Conservation (phyloP, 2,329 filamentous ascomycete species). For the Knoxdaviesia capensis region DNA sequence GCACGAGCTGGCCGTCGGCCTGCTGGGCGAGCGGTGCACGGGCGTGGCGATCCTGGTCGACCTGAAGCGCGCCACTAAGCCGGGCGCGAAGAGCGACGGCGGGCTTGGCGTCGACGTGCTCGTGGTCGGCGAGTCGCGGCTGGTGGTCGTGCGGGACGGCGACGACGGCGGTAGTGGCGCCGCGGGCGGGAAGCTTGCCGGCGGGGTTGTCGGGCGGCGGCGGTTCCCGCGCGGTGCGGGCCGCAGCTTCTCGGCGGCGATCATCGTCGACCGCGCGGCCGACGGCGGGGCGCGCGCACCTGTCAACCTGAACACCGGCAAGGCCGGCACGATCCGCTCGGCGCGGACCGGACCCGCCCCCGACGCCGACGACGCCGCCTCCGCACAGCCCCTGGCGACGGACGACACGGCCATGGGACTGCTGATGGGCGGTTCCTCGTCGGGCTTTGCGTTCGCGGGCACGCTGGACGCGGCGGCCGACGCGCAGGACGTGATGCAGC, state of each 20-base stretch:
- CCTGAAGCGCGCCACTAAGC: conserved; percentile 9
- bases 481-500: conserved; percentile 15
- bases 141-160: conserved; percentile 33
- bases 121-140: conserved; percentile 31
- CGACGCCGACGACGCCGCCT: conserved; percentile 9
- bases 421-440: conserved; percentile 7
- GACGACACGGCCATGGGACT: conserved; percentile 7
- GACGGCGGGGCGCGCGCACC: conserved; percentile 17
- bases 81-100: conserved; percentile 10
- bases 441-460: conserved; percentile 28
- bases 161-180: too few species aligned
- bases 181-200: conserved; percentile 22
- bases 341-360: conserved; percentile 8
- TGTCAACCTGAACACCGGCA: conserved; percentile 29
- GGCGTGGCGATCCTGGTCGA: conserved; percentile 26
- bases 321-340: conserved; percentile 16
- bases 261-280: conserved; percentile 31
- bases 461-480: conserved; percentile 33
- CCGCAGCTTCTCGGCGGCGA: conserved; percentile 19
- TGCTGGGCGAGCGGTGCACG: conserved; percentile 36
- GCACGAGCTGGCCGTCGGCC: conserved; percentile 27
- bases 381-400: conserved; percentile 9
- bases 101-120: conserved; percentile 31
- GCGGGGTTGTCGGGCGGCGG: conserved; percentile 14
- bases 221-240: conserved; percentile 9